Base-by-base conservation (phyloP, 225 moss, liverwort and hornwort genomes). In the Anthoceros angustus region DNA sequence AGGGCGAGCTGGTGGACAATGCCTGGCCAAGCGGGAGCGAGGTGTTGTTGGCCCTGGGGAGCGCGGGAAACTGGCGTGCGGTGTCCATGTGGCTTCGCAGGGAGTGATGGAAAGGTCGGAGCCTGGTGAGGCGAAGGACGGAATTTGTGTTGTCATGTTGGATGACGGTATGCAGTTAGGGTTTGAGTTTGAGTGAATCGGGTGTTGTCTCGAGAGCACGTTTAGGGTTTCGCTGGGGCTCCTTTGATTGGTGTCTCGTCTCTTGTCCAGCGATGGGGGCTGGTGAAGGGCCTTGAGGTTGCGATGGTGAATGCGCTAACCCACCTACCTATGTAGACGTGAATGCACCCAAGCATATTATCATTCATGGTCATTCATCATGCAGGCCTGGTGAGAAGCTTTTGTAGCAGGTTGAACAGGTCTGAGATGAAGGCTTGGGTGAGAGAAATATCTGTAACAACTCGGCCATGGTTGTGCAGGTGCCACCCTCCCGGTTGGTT, bases 111-210 rank as follows among this genome's bases (percentile, higher is more conserved):
- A 20, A 23, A 55, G 6, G 8, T 15, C 0, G 55, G 4, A 32
- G 32, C 32, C 32, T 4, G 32, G 32, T 32, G 32, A 32, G 32
- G n/a, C 55, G 7, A 55, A 9, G 72, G 84, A 80, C 63, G 73
- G 70, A 61, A 63, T 71, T 39, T 78, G 82, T 21, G 67, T 92
- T n/a, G 84, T 80, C 11, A 78, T 98, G 66, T 82, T 98, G 43
- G 91, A 98, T 67, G 95, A 98, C 83, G 95, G 91, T 71, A 86
- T 98, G 95, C 95, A 98, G 91, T 91, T 98, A 72, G 32, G 32
- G 32, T 32, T 32, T 32, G 9, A 69, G 61, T 25, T 5, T 64
- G 41, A n/a, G 2, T 39, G 25, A 12, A 12, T 39, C 12, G 25
- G 38, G 24, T 18, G 24, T 12, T 11, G 38, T 21, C 24, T 26